Evolutionary conservation across 495 filamentous ascomycete genomes (phyloP), one percentile per base, ranked within the genome.

Genomic region (Neurospora hispaniola): DNA sequence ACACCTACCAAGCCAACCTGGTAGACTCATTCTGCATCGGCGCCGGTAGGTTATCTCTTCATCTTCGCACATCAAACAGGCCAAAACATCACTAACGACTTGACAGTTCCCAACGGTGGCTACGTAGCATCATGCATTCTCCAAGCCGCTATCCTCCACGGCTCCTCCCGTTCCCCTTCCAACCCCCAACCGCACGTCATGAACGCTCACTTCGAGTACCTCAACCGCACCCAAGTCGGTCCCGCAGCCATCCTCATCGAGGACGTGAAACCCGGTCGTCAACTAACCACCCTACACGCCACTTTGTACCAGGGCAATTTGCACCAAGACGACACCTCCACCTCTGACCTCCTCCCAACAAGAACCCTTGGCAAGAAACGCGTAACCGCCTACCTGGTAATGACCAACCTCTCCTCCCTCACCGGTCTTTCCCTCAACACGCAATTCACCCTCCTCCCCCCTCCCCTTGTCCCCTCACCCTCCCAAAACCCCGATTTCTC

Each of bases 41-140:
- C 68, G 86, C 85, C 20, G 89, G 90, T 91, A 72, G 23, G 71
- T 7, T 7, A 20, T 35, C 44, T 10, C 27, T 76, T 44, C 46
- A n/a, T 11, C 23, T 16, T 38, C 35, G 35, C 23, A 9, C 2
- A 54, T 9, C 0, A 5, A 44, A 3, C 5, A 18, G 16, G 8
- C 54, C 46, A 6, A 12, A 42, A 12, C 8, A 35, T 9, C 8
- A 43, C 20, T 62, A 10, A 71, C 10, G 0, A 31, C 14, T 41
- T 5, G 0, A 12, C 77, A 93, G 93, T 97, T 6, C 93, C 93
- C 23, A 92, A 97, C 76, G 93, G 93, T 73, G 94, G 93, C 68
- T 95, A 91, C 76, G 89, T 91, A 12, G 90, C 90, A 23, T 84
- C 90, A 12, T 78, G 77, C 69, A 75, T 96, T 73, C 86, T 93